Conservation (phyloP, 306 rosid genomes). For the Quercus wislizeni region DNA sequence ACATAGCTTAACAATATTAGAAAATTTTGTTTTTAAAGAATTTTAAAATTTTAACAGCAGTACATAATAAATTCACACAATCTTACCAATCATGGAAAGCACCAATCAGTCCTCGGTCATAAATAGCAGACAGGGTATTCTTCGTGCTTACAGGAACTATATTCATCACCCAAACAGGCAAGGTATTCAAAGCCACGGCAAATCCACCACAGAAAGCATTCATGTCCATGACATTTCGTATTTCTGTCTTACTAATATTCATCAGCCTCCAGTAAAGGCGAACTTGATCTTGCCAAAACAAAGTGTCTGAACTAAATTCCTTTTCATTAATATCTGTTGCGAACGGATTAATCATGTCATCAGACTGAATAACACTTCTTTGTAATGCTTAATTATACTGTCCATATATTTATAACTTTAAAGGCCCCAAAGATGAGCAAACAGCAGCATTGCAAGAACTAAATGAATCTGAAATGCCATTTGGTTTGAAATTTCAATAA, state of each 20-base stretch:
- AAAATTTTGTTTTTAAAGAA: not conserved
- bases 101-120: conserved; percentile 74
- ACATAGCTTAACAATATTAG: not conserved
- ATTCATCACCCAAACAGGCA: conserved; percentile 85
- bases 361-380: conserved; percentile 6
- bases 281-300: conserved; percentile 74
- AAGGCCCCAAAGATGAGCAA: no score
- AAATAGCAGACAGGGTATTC: conserved; percentile 80
- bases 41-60: no score
- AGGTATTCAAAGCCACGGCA: conserved; percentile 54
- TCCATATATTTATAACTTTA: not conserved
- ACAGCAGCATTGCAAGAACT: no score
- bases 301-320: conserved; percentile 55
- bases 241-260: conserved; percentile 51
- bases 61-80: not conserved
- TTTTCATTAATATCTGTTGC: conserved; percentile 58
- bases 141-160: conserved; percentile 71
- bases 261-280: conserved; percentile 71
- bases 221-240: conserved; percentile 95
- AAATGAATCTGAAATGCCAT: no score
- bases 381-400: conserved; percentile 4
- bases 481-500: no score
- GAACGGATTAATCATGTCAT: conserved; percentile 19
- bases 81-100: conserved; percentile 88
- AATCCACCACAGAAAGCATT: conserved; percentile 86